Evolutionary conservation across 352 stramenopile genomes (phyloP).

Genomic region (Aphanomyces invadans): DNA sequence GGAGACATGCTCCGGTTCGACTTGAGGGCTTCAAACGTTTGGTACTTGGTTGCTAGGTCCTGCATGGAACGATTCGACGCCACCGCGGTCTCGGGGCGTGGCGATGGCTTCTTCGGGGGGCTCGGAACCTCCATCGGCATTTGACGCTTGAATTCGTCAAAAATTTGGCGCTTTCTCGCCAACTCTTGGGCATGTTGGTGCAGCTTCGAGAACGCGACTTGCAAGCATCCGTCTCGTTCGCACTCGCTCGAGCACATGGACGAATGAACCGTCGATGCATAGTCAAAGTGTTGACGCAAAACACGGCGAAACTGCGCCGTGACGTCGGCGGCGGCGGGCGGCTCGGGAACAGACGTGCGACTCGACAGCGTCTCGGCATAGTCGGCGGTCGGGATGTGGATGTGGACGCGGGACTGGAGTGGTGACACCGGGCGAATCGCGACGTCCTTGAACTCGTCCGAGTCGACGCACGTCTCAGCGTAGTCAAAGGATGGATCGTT

Average conservation of each 20-base stretch:
- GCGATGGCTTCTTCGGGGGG: background rate
- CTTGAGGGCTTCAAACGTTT: constrained; percentile 43
- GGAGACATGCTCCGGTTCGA: constrained; percentile 28
- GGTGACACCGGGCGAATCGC: constrained; percentile 7
- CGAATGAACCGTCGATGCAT: constrained; percentile 37
- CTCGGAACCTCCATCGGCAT: constrained; percentile 3
- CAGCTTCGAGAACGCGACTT: constrained; percentile 47
- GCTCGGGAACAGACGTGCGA: background rate
- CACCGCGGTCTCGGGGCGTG: background rate
- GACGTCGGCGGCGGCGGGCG: background rate
- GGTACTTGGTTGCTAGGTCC: constrained; percentile 34
- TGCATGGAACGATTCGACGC: constrained; percentile 8
- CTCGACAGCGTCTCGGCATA: constrained; percentile 28
- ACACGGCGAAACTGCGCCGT: background rate
- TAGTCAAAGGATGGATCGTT: constrained; percentile 65
- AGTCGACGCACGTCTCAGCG: constrained; percentile 31
- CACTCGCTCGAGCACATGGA: constrained; percentile 26
- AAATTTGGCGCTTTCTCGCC: constrained; percentile 21
- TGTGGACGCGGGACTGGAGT: background rate
- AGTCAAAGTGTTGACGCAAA: constrained; percentile 32
- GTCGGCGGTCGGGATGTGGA: constrained; percentile 31
- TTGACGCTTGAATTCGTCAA: constrained; percentile 24
- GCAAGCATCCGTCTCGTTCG: constrained; percentile 9
- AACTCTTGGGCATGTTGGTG: constrained; percentile 44
- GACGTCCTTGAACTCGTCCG: background rate